Evolutionary conservation across 1,284 basidiomycete genomes (phyloP), one percentile per base, ranked within the genome.

Genomic region (Ganoderma sinense): DNA sequence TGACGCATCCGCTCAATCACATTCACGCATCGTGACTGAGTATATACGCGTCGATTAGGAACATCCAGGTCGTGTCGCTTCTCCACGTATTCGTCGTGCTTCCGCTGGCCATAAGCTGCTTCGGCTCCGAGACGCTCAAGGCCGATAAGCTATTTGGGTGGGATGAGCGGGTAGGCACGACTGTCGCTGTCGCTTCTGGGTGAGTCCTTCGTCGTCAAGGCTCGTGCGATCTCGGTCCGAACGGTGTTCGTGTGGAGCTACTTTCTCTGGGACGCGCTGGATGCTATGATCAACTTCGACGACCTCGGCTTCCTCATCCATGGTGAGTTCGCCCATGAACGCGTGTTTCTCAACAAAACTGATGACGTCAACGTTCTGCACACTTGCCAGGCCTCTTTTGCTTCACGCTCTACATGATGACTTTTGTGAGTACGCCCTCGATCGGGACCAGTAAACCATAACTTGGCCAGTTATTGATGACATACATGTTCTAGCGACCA

Each of bases 301-400:
- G 87, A 88, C 41, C 63, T 85, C 41, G 87, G 91, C 2, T 93
- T 94, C 72, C 86, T 93, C 7, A 71, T 89, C 39, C 93, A 94
- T 75, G 93, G 93, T 84, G 51, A 39, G 77, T 70, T 74, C 40
- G 3, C 29, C 29, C 29, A 4, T 14, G 0, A 26, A 33, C 23
- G 14, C 10, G 14, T 2, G 26, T 39, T n/a, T 23, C 36, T 4
- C 33, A 6, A 1, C 13, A 2, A 23, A 23, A 10, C 3, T 13
- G 33, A 8, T 29, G 36, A 14, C 39, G 48, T 39, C 60, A 56
- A 65, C 16, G 43, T 29, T 18, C 31, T 39, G 14, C 39, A 2
- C 66, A 31, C 36, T 14, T 16, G 2, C 4, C 67, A 91, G 90
- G 86, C 41, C 65, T 89, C 1, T 83, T 86, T 0, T 94, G 92